Conservation (phyloP, 352 stramenopile species). For the Phytophthora tentaculata region DNA sequence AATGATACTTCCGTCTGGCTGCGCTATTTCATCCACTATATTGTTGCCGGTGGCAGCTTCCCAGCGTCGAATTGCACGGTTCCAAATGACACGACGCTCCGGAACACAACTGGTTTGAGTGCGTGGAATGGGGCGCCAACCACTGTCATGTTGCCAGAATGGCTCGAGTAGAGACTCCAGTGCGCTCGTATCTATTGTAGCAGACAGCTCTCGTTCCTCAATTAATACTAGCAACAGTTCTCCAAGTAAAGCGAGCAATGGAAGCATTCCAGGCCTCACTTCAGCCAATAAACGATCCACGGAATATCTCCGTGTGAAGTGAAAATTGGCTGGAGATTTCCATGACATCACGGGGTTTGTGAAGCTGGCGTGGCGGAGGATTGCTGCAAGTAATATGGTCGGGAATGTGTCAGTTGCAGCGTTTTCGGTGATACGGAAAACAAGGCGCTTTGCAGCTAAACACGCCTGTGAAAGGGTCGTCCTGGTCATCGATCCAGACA, state of each 20-base stretch:
- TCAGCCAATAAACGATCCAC: conserved; percentile 53
- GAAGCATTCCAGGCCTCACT: conserved; percentile 40
- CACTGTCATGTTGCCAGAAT: conserved; percentile 55
- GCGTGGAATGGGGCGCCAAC: conserved; percentile 29
- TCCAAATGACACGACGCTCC: conserved; percentile 62
- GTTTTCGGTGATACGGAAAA: conserved; percentile 53
- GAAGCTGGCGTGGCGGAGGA: conserved; percentile 47
- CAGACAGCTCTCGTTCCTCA: conserved; percentile 31
- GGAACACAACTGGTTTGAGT: conserved; percentile 33
- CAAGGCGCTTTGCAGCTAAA: conserved; percentile 44
- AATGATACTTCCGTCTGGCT: neutral
- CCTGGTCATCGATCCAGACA: conserved; percentile 10
- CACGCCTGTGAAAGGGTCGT: conserved; percentile 37
- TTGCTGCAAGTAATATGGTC: conserved; percentile 42
- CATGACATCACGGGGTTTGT: conserved; percentile 18
- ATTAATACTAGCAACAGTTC: conserved; percentile 64
- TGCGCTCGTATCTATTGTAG: conserved; percentile 24
- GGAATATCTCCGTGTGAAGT: conserved; percentile 53
- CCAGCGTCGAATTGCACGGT: conserved; percentile 67
- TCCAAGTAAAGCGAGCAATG: conserved; percentile 51
- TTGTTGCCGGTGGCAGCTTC: conserved; percentile 32
- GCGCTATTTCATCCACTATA: neutral
- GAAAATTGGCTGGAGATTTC: conserved; percentile 42
- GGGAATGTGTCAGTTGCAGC: conserved; percentile 35
- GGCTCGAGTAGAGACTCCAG: conserved; percentile 51